A percentile compares a stretch with the other conserved stretches of the same genome.
These are phyloP conservation scores for Pseudocercospora eumusae DNA, from an alignment of 2,329 filamentous ascomycete genomes.

Conservation along the genomic window DNA sequence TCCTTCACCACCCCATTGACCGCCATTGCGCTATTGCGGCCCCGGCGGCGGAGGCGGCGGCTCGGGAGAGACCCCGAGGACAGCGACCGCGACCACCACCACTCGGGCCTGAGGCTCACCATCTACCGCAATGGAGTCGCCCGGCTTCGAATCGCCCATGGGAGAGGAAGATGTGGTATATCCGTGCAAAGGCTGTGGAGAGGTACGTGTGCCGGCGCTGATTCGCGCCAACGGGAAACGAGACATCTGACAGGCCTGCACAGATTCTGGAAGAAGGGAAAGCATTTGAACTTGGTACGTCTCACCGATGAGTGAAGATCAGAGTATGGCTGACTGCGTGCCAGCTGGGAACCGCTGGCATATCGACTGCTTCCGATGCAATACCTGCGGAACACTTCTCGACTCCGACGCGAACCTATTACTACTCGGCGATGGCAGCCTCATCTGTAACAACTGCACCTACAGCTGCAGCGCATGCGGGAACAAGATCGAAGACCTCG, in stretches of 20 bases:
- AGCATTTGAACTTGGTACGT: conserved; percentile 88
- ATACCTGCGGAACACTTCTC: conserved; percentile 90
- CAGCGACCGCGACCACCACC: neutral
- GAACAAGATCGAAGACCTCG: conserved; percentile 97
- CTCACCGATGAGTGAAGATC: neutral
- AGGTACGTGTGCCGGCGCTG: conserved; percentile 56
- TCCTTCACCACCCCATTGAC: conserved; percentile 4
- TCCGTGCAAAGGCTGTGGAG: conserved; percentile 89
- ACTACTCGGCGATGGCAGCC: conserved; percentile 91
- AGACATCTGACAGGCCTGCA: conserved; percentile 16
- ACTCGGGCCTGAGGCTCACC: conserved; percentile 13
- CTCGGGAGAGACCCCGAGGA: neutral
- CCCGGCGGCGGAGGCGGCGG: neutral
- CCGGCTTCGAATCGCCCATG: conserved; percentile 65
- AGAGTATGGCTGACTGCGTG: conserved; percentile 15
- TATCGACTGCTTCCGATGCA: conserved; percentile 83
- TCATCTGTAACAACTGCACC: conserved; percentile 99
- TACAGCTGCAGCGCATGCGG: conserved; percentile 97
- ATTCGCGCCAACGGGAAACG: neutral
- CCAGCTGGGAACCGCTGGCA: conserved; percentile 57
- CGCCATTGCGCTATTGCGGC: neutral
- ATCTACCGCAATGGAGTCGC: conserved; percentile 50
- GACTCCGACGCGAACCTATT: conserved; percentile 98
- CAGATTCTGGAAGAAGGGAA: conserved; percentile 98
- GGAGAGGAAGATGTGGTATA: conserved; percentile 78